Conservation (phyloP, 2,329 filamentous ascomycete genomes). For the Tolypocladium tropicale region DNA sequence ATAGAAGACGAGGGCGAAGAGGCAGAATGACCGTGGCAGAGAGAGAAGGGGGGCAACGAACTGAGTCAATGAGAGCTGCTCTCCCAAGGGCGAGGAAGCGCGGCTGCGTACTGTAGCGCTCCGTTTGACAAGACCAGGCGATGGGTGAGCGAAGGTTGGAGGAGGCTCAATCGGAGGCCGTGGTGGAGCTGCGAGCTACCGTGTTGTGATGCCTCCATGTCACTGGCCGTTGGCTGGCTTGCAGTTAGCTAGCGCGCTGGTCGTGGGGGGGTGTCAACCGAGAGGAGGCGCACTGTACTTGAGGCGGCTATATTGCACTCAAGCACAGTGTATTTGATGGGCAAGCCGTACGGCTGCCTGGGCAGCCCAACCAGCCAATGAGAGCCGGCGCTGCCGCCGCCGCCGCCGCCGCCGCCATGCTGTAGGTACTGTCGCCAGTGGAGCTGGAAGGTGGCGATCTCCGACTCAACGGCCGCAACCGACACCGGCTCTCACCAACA, state of each 20-base stretch:
- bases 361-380: background rate
- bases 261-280: background rate
- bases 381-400: too few species aligned
- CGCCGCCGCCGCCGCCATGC: background rate
- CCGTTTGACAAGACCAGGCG: background rate
- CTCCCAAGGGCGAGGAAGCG: slow-evolving; percentile 11
- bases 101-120: slow-evolving; percentile 7
- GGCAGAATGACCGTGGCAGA: slow-evolving; percentile 1
- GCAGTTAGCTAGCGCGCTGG: background rate
- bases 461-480: slow-evolving; percentile 10
- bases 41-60: slow-evolving; percentile 17
- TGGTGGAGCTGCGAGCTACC: slow-evolving; percentile 2
- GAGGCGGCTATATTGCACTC: too few species aligned
- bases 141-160: slow-evolving; percentile 3
- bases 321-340: background rate
- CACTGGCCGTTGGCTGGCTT: background rate
- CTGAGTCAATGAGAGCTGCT: slow-evolving; percentile 20
- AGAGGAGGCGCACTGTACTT: background rate
- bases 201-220: background rate
- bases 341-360: background rate
- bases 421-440: background rate
- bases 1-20: slow-evolving; percentile 1
- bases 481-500: background rate
- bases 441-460: slow-evolving; percentile 23
- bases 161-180: slow-evolving; percentile 4